Evolutionary conservation across 208 protist genomes (phyloP).

Genomic region (Crithidia bombi): DNA sequence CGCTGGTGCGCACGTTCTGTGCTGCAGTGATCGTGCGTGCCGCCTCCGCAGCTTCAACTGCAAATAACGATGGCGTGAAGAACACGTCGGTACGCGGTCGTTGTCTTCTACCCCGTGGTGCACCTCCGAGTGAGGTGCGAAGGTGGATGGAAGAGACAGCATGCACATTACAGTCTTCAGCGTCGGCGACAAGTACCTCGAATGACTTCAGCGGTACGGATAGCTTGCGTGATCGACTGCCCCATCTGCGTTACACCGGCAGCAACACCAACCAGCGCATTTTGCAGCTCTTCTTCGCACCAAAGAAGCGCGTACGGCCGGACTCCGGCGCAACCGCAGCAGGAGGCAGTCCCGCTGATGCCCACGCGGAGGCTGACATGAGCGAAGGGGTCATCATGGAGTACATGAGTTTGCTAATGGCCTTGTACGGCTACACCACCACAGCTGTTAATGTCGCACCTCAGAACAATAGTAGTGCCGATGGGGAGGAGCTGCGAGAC

Average conservation of each 20-base stretch:
- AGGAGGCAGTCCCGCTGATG: background rate
- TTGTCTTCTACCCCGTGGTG: slow-evolving; percentile 59
- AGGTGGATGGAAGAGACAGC: slow-evolving; percentile 14
- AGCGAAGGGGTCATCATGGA: slow-evolving; percentile 11
- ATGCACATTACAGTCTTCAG: background rate
- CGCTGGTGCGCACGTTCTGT: slow-evolving; percentile 54
- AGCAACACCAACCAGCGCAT: slow-evolving; percentile 42
- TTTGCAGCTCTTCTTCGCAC: slow-evolving; percentile 38
- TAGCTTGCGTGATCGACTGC: background rate
- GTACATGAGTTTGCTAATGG: slow-evolving; percentile 38
- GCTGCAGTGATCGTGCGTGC: slow-evolving; percentile 30
- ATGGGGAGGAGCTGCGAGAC: no score
- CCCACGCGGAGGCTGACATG: background rate
- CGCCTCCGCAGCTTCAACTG: background rate
- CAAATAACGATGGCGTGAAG: background rate
- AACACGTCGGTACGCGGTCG: slow-evolving; percentile 13
- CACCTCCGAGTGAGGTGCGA: slow-evolving; percentile 42
- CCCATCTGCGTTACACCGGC: slow-evolving; percentile 27
- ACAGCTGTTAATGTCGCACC: background rate
- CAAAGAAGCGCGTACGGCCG: slow-evolving; percentile 17
- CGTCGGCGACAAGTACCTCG: background rate
- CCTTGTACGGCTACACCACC: slow-evolving; percentile 35
- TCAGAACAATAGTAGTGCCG: no score
- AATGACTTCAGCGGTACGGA: background rate
- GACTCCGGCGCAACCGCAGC: background rate